Base-by-base conservation (phyloP, 1,284 basidiomycete genomes). In the Xanthoconium separans region DNA sequence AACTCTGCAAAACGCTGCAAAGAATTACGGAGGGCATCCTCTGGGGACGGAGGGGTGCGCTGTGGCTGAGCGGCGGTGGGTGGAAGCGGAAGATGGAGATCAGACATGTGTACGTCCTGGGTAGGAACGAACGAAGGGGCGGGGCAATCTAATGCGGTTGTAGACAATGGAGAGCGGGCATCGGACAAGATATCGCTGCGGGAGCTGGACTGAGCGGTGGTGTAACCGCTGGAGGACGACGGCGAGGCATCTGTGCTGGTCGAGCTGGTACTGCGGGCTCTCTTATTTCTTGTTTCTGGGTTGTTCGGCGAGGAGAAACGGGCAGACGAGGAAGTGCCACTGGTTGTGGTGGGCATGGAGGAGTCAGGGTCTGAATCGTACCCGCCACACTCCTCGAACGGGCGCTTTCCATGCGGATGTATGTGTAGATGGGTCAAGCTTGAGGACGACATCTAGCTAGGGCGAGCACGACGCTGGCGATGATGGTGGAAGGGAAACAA, bases 1-100 rank as follows among this genome's bases (percentile, higher is more conserved):
- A 83, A 81, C 27, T 74, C 73, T 64, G 75, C 77, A 58, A 82
- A 80, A 39, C 80, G 75, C 50, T 81, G 78, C 47, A 83, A 63
- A 3, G 81, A 77, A 12, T 74, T 60, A 22, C 77, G 74, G 44
- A 78, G 75, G 30, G 69, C 63, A 16, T 80, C 77, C 46, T 74
- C 64, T 58, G 53, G 53, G 16, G 57, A 52, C 2, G 55, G 40
- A 11, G 65, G 52, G 2, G 64, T 31, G 12, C 56, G 58, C 8
- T 55, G 58, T 4, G 55, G 53, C 11, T 56, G 57, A 27, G 27
- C 27, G 27, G 27, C 7, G 15, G 51, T 22, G 13, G 51, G 57
- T 10, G 55, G 59, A 27, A 66, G 58, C 27, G 64, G 59, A 54
- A 63, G 53, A 65, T 65, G 61, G 67, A 77, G 62, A 47, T 79